Conservation (phyloP, 2,329 filamentous ascomycete species). For the Verticillium albo-atrum region DNA sequence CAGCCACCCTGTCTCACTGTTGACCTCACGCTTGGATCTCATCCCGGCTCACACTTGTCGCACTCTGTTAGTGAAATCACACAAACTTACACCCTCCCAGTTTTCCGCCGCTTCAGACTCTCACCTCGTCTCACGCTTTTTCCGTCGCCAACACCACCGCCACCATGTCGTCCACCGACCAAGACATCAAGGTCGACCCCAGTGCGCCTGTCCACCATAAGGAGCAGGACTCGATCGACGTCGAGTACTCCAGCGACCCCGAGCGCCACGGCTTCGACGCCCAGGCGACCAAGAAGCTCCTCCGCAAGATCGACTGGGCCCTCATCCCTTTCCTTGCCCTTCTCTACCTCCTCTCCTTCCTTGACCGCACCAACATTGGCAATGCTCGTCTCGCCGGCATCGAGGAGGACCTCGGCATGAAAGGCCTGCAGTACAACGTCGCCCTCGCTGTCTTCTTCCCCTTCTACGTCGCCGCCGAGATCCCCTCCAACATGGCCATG, state of each 20-base stretch:
- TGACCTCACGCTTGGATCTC: not conserved
- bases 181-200: conserved; percentile 7
- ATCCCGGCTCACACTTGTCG: not conserved
- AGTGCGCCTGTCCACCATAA: not conserved
- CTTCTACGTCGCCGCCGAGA: conserved; percentile 47
- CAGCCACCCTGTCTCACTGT: not conserved
- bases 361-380: conserved; percentile 48
- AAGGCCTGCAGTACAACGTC: conserved; percentile 56
- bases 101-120: not conserved
- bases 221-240: conserved; percentile 10
- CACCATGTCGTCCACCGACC: conserved; percentile 4
- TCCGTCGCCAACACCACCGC: not conserved
- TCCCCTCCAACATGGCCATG: conserved; percentile 54
- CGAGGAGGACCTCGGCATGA: conserved; percentile 39
- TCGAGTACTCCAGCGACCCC: conserved; percentile 11
- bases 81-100: not conserved
- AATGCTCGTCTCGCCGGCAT: conserved; percentile 33
- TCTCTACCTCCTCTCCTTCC: conserved; percentile 42
- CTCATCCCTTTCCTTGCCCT: conserved; percentile 57
- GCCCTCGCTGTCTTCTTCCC: conserved; percentile 48
- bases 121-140: not conserved
- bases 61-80: not conserved
- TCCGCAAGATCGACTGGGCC: conserved; percentile 49
- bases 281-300: conserved; percentile 40
- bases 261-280: conserved; percentile 20